These are phyloP conservation scores for Alternaria sp. DNA, from an alignment of 2,329 filamentous ascomycete species.

Conservation along the genomic window DNA sequence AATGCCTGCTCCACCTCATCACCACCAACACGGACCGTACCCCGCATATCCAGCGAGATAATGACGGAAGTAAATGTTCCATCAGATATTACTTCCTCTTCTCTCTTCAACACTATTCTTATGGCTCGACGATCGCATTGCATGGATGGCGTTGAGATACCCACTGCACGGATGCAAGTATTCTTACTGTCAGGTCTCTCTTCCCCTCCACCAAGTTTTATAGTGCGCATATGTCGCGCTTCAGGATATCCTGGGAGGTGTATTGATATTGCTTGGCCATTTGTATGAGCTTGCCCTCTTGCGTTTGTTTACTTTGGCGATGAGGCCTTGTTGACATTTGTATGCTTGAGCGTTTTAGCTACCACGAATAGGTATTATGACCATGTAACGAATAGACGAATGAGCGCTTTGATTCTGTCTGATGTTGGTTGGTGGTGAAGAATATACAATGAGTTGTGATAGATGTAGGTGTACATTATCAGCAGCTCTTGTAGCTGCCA, in stretches of 20 bases:
- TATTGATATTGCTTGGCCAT: constrained; percentile 2
- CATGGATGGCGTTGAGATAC: constrained; percentile 49
- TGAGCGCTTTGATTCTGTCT: background rate
- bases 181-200: constrained; percentile 5
- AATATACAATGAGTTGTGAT: background rate
- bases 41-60: constrained; percentile 41
- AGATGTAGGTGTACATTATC: background rate
- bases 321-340: background rate
- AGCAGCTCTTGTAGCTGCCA: background rate
- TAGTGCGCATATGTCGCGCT: background rate
- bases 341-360: constrained; percentile 4
- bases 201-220: constrained; percentile 3
- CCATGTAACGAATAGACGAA: constrained; percentile 16
- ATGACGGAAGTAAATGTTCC: background rate
- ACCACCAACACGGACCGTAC: constrained; percentile 37
- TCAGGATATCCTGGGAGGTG: background rate
- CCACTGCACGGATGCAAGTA: constrained; percentile 17
- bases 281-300: background rate
- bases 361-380: constrained; percentile 10
- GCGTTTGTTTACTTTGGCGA: background rate
- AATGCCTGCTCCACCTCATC: constrained; percentile 34
- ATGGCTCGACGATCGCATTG: constrained; percentile 41
- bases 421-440: background rate
- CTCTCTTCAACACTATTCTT: constrained; percentile 18
- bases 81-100: background rate